Evolutionary conservation across 139 green algal species (phyloP).

Genomic region (Mychonastes homosphaera): DNA sequence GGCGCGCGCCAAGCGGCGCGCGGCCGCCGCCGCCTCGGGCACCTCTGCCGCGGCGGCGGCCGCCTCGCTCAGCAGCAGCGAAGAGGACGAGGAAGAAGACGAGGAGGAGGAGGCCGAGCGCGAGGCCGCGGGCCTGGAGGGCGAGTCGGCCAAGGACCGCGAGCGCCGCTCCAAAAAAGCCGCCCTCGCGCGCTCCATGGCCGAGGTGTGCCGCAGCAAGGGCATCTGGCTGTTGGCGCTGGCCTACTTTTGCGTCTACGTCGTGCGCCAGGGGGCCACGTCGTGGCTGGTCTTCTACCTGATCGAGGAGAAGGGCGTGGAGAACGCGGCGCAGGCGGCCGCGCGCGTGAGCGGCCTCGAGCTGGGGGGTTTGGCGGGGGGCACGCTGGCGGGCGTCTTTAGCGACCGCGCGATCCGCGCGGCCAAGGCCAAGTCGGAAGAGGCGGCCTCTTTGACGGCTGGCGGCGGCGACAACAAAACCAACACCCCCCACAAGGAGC

Average conservation of each 20-base stretch:
- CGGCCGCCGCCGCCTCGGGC: too few relatives aligned
- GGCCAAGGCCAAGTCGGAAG: slow-evolving; percentile 5
- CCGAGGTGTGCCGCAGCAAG: slow-evolving; percentile 44
- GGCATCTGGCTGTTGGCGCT: slow-evolving; percentile 47
- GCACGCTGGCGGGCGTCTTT: slow-evolving; percentile 57
- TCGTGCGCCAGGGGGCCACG: slow-evolving; percentile 54
- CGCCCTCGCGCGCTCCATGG: slow-evolving; percentile 50
- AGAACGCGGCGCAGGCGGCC: slow-evolving; percentile 47
- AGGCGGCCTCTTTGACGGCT: too few relatives aligned
- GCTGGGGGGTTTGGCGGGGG: slow-evolving; percentile 64
- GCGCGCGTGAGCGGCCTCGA: slow-evolving; percentile 70
- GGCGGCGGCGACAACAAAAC: not conserved
- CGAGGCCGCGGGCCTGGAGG: not conserved
- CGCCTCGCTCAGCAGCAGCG: too few relatives aligned
- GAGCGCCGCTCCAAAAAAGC: slow-evolving; percentile 24
- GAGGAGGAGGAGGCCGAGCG: too few relatives aligned
- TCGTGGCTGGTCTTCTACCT: slow-evolving; percentile 75
- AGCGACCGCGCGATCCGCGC: slow-evolving; percentile 50
- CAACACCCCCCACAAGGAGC: not conserved
- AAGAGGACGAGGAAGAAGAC: too few relatives aligned
- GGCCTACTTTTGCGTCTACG: slow-evolving; percentile 68
- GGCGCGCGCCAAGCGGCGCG: too few relatives aligned
- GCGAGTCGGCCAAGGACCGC: not conserved
- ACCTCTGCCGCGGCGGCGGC: too few relatives aligned
- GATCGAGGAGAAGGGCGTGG: slow-evolving; percentile 53